Conservation (phyloP, 2,329 filamentous ascomycete species). For the Eutypella sp. region DNA sequence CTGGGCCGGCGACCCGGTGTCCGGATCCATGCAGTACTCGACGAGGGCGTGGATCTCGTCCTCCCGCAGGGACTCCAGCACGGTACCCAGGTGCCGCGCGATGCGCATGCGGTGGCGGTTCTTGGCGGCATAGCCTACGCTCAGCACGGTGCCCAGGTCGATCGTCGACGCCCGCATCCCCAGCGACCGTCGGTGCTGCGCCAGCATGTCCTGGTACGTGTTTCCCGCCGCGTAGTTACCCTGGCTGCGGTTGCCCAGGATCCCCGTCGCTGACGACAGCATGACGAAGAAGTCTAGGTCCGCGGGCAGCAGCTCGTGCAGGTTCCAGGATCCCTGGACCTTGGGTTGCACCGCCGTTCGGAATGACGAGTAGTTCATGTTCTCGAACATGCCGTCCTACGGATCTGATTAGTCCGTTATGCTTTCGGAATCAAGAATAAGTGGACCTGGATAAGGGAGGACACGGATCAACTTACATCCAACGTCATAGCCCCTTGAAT, state of each 20-base stretch:
- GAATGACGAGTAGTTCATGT: constrained; percentile 14
- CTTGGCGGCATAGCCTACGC: not conserved
- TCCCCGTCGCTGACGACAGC: not conserved
- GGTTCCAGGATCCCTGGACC: constrained; percentile 10
- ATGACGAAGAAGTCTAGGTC: constrained; percentile 14
- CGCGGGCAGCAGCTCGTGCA: constrained; percentile 2
- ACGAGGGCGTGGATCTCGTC: too few species aligned
- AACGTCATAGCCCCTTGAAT: too few species aligned
- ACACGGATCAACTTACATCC: too few species aligned
- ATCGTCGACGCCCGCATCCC: not conserved
- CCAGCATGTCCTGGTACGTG: not conserved
- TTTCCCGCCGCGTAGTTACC: not conserved
- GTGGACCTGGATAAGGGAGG: too few species aligned
- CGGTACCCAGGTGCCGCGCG: too few species aligned
- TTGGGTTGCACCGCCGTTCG: constrained; percentile 6
- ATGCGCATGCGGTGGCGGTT: too few species aligned
- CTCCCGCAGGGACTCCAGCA: too few species aligned
- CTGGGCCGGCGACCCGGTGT: too few species aligned
- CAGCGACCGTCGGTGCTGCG: not conserved
- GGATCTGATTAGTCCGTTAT: not conserved
- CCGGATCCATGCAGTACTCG: too few species aligned
- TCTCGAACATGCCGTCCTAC: constrained; percentile 10
- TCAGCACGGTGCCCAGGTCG: not conserved
- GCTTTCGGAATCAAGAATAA: too few species aligned
- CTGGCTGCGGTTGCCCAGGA: not conserved